phyloP scores from a whole-genome alignment of 2,329 filamentous ascomycete species.

The Cryoendolithus antarcticus region DNA sequence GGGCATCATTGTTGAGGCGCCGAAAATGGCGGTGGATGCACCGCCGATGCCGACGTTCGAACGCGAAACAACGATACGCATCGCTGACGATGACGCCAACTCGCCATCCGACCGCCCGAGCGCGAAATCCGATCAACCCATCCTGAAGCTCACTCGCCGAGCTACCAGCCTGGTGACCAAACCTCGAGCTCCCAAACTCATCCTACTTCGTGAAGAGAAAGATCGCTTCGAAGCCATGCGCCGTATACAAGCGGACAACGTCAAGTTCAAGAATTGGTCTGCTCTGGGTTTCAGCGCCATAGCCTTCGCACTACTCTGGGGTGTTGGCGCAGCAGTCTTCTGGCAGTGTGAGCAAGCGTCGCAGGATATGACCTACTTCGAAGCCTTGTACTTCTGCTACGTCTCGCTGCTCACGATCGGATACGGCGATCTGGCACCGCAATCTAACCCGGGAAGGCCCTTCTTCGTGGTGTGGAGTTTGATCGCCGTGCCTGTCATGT shows the following conservation, averaged over 20 bases:
- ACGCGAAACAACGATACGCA: slow-evolving; percentile 5
- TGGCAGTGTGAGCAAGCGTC: slow-evolving; percentile 44
- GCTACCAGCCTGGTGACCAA: slow-evolving; percentile 5
- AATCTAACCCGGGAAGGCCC: slow-evolving; percentile 62
- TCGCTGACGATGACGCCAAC: slow-evolving; percentile 3
- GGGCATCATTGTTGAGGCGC: background rate
- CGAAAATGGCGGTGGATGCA: slow-evolving; percentile 1
- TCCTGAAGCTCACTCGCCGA: slow-evolving; percentile 8
- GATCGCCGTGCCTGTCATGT: slow-evolving; percentile 76
- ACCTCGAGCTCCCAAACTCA: slow-evolving; percentile 30
- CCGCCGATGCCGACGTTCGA: slow-evolving; percentile 1
- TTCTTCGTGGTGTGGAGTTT: slow-evolving; percentile 93
- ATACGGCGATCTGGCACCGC: slow-evolving; percentile 67
- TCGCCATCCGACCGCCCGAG: too few species aligned
- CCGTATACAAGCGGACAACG: slow-evolving; percentile 56
- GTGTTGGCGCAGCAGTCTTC: slow-evolving; percentile 67
- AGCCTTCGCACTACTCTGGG: slow-evolving; percentile 65
- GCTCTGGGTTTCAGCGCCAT: slow-evolving; percentile 55
- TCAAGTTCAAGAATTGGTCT: slow-evolving; percentile 58
- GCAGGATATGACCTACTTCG: slow-evolving; percentile 58
- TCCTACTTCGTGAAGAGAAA: slow-evolving; percentile 43
- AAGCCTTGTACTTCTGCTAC: slow-evolving; percentile 76
- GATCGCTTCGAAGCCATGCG: slow-evolving; percentile 45
- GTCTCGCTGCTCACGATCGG: slow-evolving; percentile 74
- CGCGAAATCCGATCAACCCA: background rate